Evolutionary conservation across 768 basidiomycete species (phyloP).

Genomic region (Macrolepiota dolichaula): DNA sequence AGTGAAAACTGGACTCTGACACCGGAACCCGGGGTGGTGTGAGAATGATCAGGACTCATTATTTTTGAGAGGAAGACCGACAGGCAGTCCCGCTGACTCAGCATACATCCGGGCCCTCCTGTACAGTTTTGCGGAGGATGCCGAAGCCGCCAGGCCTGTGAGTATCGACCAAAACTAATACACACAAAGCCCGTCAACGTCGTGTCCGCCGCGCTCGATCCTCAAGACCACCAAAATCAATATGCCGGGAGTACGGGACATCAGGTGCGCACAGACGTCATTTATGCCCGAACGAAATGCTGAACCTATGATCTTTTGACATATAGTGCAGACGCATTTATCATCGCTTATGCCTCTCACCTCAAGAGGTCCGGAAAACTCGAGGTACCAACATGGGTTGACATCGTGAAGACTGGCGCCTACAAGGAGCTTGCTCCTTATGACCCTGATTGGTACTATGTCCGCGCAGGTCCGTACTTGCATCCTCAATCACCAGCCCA

Average conservation of each 20-base stretch:
- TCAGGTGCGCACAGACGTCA: conserved; percentile 44
- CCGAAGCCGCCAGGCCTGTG: conserved; percentile 34
- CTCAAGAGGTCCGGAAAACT: conserved; percentile 99
- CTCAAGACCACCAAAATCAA: conserved; percentile 46
- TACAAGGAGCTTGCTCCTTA: conserved; percentile 99
- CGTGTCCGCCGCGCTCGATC: conserved; percentile 41
- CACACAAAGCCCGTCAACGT: conserved; percentile 48
- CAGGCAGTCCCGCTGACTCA: conserved; percentile 22
- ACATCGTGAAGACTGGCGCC: conserved; percentile 96
- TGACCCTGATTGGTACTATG: conserved; percentile 99
- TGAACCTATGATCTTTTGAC: conserved; percentile 18
- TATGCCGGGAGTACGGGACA: conserved; percentile 84
- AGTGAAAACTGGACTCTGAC: background rate
- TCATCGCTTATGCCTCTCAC: conserved; percentile 91
- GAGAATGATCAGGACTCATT: background rate
- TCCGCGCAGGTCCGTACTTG: conserved; percentile 82
- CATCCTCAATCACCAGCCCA: background rate
- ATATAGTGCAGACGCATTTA: conserved; percentile 87
- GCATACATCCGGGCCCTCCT: conserved; percentile 23
- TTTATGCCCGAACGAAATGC: conserved; percentile 9
- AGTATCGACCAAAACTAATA: conserved; percentile 30
- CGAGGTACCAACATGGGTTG: conserved; percentile 98
- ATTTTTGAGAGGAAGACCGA: background rate
- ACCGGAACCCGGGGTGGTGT: background rate
- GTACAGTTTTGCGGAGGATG: conserved; percentile 38